phyloP scores from a whole-genome alignment of 352 stramenopile species.

The Sclerospora graminicola region DNA sequence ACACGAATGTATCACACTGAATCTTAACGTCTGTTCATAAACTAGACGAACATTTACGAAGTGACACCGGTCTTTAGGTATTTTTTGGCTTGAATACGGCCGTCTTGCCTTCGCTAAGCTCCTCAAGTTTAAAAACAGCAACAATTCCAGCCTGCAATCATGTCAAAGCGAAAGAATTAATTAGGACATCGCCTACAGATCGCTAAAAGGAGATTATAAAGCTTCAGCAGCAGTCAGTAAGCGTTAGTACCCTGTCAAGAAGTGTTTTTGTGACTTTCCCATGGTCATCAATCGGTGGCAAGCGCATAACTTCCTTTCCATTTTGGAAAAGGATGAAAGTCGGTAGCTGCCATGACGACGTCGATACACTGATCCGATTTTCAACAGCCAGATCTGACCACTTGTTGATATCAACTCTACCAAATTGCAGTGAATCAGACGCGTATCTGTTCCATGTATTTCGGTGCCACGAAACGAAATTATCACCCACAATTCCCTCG shows the following conservation, averaged over 20 bases:
- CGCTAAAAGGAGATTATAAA: background rate
- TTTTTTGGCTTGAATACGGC: conserved; percentile 27
- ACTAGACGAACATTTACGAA: too few species aligned
- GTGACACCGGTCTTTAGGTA: too few species aligned
- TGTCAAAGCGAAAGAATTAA: background rate
- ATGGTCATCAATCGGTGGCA: conserved; percentile 44
- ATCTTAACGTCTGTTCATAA: too few species aligned
- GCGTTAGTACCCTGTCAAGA: conserved; percentile 34
- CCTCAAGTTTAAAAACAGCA: conserved; percentile 41
- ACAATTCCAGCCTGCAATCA: conserved; percentile 28
- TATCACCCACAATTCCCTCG: background rate
- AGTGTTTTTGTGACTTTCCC: conserved; percentile 49
- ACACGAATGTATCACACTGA: too few species aligned
- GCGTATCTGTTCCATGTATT: conserved; percentile 23
- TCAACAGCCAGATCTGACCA: conserved; percentile 49
- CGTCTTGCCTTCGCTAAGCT: conserved; percentile 41
- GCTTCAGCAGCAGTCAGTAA: background rate
- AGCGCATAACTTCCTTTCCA: conserved; percentile 40
- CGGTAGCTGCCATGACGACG: conserved; percentile 57
- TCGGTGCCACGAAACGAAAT: background rate
- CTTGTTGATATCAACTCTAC: conserved; percentile 52
- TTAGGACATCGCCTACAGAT: background rate
- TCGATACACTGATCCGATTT: conserved; percentile 50
- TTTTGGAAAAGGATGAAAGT: conserved; percentile 66
- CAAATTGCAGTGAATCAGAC: conserved; percentile 45